Conservation (phyloP, 2,329 filamentous ascomycete species). For the Alternaria brassicicola region DNA sequence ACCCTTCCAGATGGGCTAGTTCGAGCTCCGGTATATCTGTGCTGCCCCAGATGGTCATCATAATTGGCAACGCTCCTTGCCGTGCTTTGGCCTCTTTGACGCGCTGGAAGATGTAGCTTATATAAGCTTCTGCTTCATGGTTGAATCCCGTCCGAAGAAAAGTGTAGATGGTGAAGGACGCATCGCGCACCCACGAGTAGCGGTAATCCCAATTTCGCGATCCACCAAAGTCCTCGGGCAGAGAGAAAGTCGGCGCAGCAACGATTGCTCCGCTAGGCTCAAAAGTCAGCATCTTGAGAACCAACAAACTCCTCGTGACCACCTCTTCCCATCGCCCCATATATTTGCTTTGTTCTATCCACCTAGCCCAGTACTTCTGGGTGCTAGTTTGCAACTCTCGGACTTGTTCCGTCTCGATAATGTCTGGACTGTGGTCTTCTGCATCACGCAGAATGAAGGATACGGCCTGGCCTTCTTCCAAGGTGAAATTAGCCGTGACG, state of each 20-base stretch:
- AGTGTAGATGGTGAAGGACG: constrained; percentile 78
- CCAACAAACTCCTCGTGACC: constrained; percentile 72
- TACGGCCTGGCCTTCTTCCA: constrained; percentile 70
- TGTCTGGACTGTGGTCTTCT: constrained; percentile 61
- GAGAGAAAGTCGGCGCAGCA: constrained; percentile 76
- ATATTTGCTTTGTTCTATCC: constrained; percentile 73
- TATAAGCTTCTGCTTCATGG: constrained; percentile 77
- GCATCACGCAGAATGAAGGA: constrained; percentile 70
- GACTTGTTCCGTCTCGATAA: constrained; percentile 65
- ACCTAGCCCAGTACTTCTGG: constrained; percentile 74
- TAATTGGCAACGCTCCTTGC: constrained; percentile 73
- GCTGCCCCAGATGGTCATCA: constrained; percentile 75
- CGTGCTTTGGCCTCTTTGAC: constrained; percentile 66
- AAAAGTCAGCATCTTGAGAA: constrained; percentile 77
- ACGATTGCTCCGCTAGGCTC: constrained; percentile 80
- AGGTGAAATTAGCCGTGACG: constrained; percentile 63
- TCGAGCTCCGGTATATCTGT: constrained; percentile 76
- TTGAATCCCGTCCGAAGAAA: constrained; percentile 77
- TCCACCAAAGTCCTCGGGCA: constrained; percentile 66
- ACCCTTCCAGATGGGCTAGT: constrained; percentile 73
- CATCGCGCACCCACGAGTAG: constrained; percentile 80
- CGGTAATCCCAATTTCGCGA: constrained; percentile 69
- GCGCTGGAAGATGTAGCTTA: constrained; percentile 76
- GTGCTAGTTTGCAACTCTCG: constrained; percentile 71
- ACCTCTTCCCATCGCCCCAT: constrained; percentile 75